phyloP scores from a whole-genome alignment of 108 stramenopile species.

The Poteriospumella lacustris region DNA sequence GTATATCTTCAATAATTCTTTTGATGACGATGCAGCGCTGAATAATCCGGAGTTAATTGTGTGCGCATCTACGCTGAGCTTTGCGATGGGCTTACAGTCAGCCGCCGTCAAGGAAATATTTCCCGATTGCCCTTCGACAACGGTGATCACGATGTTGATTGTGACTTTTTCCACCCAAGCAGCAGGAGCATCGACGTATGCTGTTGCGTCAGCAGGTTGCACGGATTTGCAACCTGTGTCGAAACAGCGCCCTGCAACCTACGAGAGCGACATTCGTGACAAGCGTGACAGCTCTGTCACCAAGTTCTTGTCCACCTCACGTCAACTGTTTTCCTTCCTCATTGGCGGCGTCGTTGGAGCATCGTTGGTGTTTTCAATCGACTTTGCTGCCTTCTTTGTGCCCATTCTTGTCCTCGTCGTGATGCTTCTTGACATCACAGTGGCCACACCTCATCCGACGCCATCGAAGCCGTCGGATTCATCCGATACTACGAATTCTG shows the following conservation, averaged over 20 bases:
- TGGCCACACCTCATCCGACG: no score
- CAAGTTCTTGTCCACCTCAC: neutral
- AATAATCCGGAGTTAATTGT: neutral
- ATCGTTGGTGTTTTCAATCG: no score
- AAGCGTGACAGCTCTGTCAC: neutral
- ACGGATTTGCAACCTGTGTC: neutral
- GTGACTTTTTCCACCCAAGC: neutral
- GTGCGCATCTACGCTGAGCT: neutral
- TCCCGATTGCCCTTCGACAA: neutral
- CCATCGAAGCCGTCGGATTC: no score
- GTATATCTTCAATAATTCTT: neutral
- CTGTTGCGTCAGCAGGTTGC: neutral
- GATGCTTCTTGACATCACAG: no score
- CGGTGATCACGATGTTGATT: neutral
- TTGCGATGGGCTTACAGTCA: neutral
- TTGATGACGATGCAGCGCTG: neutral
- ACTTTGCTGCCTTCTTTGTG: no score
- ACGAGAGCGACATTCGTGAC: neutral
- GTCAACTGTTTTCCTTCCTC: neutral
- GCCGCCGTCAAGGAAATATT: neutral
- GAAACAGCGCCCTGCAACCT: neutral
- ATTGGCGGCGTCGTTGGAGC: constrained; percentile 9
- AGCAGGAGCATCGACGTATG: neutral
- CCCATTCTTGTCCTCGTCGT: no score
- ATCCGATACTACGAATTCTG: no score